Evolutionary conservation across 2,329 filamentous ascomycete species (phyloP), one percentile per base, ranked within the genome.

Genomic region (Lithohypha guttulata): DNA sequence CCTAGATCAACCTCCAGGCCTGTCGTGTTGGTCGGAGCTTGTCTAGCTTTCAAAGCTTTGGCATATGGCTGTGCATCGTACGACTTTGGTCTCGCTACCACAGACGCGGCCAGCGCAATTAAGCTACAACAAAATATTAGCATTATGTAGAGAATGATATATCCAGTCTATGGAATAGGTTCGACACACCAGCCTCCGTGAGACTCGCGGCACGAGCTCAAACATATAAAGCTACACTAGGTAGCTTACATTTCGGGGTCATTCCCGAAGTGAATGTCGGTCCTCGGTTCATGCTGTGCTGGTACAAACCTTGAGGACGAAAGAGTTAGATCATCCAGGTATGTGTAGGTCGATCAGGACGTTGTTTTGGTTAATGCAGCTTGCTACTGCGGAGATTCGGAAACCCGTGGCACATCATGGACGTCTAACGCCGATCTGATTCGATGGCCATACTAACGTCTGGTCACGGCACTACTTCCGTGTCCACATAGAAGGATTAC

Each of bases 1-100:
- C 59, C 66, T 1, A 70, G 49, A 45, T 70, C 59, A 15, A 69
- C 64, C 8, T 51, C 43, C 9, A 56, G 40, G 2, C 43, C 35
- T n/a, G 46, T 39, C 18, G 20, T 34, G 19, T 34, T 42, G 7
- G 36, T 28, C 4, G 34, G 23, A 28, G 23, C 22, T 19, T 37
- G 34, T 19, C 34, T 27, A 7, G 34, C 34, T 19, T 27, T 27
- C 7, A 37, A 11, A 20, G 9, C 34, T 25, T 37, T 37, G 15
- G 9, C 34, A 19, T 28, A 37, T 17, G 34, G 34, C 11, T 28
- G 34, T 7, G 22, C 7, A 28, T 37, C 34, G 15, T 17, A 29
- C 6, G n/a, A 14, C 20, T 14, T 14, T 18, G 34, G 23, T 28
- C 25, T 20, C 20, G 34, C 34, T 13, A 18, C 9, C n/a, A 20